Base-by-base conservation (phyloP, 257 asterid species). In the Perilla frutescens region DNA sequence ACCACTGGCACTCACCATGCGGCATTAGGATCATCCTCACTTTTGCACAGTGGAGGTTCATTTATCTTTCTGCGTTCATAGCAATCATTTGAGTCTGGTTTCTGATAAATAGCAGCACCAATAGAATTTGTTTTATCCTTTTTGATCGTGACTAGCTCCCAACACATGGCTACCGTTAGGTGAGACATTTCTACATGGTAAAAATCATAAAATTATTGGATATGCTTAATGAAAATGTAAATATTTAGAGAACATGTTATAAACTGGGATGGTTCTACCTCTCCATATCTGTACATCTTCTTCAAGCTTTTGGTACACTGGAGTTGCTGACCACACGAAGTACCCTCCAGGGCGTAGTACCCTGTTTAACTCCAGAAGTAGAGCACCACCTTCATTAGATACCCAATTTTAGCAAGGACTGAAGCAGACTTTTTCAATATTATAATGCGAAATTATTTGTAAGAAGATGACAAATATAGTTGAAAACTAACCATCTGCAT, bases 241-340 rank as follows among this genome's bases (percentile, higher is more conserved):
- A 26, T 37, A 37, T 45, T 4, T 47, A 59, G 11, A 54, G 43
- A 48, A 29, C 12, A 10, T 61, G 53, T 11, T 9, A 15, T 14
- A 5, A 1, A 50, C 26, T 50, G 2, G 56, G n/a, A 3, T 20
- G 29, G 12, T 13, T 50, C 62, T 76, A 90, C 98, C 96, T 74
- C 84, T 81, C 97, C 97, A 92, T 84, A 90, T 90, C 67, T 81
- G 40, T 36, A 86, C 91, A 34, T 89, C 96, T 81, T 92, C 98
- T 74, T 83, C 85, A 70, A 86, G 91, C 26, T 68, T 90, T 82
- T 89, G 96, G 79, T 92, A 92, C n/a, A 90, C 98, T 2, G 97
- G 98, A 81, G 98, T 92, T 40, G 94, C 98, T 39, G 97, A 92
- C 98, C 96, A 92, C 43, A 88, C 86, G 59, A 90, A 92, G 79